These are phyloP conservation scores for Saccharomyces pastorianus DNA, from an alignment of 1,139 yeast species.

Conservation along the genomic window DNA sequence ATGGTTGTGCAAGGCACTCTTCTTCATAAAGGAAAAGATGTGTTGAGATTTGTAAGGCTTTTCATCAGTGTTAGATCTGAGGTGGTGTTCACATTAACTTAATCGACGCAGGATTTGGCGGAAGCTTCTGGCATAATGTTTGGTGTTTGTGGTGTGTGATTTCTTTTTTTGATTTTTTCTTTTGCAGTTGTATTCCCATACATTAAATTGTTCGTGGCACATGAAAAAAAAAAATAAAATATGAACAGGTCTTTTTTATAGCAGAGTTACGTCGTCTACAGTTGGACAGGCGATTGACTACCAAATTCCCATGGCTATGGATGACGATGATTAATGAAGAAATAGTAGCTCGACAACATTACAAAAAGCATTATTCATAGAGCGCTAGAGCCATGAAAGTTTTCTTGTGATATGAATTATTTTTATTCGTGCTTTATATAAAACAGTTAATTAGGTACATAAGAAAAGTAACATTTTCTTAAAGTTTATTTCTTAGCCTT, in stretches of 20 bases:
- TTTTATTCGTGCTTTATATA: neutral
- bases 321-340: too few species aligned
- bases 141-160: neutral
- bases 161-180: neutral
- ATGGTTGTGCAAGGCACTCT: neutral
- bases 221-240: neutral
- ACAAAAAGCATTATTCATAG: neutral
- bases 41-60: neutral
- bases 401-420: neutral
- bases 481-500: constrained; percentile 10
- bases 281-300: neutral
- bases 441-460: neutral
- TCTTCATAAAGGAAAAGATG: neutral
- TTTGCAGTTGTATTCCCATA: neutral
- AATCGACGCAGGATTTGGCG: neutral
- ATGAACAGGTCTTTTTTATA: neutral
- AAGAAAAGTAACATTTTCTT: neutral
- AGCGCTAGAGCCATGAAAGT: neutral
- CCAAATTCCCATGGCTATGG: neutral
- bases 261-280: neutral
- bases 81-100: neutral
- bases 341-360: neutral
- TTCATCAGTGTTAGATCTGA: neutral
- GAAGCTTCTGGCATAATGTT: neutral
- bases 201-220: neutral